Percentiles rank a stretch among this genome's conserved stretches.
Evolutionary conservation across 2,329 filamentous ascomycete genomes (phyloP).

Genomic region (Fusarium sp.): DNA sequence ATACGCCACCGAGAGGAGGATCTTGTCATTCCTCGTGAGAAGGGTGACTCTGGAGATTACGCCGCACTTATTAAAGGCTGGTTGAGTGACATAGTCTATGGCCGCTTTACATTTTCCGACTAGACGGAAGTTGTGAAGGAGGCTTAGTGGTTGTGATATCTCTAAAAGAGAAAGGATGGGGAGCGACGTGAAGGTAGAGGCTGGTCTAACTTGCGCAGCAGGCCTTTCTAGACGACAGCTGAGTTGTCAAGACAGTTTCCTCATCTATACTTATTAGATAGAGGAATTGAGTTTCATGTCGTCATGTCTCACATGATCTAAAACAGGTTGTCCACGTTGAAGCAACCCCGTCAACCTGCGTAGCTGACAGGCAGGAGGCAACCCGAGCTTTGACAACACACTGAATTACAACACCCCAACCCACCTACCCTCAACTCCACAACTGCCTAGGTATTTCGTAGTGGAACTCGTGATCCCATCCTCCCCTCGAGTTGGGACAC

Average conservation of each 20-base stretch:
- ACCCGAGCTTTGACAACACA: neutral
- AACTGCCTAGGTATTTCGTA: too few relatives aligned
- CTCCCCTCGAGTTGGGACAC: neutral
- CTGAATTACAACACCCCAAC: neutral
- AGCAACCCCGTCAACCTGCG: neutral
- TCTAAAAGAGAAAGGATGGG: neutral
- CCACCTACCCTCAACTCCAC: neutral
- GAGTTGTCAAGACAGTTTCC: neutral
- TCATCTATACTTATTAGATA: neutral
- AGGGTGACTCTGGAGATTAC: neutral
- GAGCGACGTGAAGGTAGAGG: neutral
- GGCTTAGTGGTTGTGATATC: too few relatives aligned
- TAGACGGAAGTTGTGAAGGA: neutral
- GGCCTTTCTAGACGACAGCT: neutral
- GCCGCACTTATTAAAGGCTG: neutral
- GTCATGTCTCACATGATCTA: neutral
- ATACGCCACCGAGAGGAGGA: neutral
- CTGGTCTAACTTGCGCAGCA: neutral
- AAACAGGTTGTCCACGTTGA: neutral
- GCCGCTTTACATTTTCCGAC: neutral
- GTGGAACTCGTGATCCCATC: neutral
- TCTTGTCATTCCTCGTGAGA: neutral
- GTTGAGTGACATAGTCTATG: neutral
- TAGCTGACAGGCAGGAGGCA: neutral
- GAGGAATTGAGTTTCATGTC: neutral